phyloP scores from a whole-genome alignment of 306 rosid species.

The Quercus engelmannii region DNA sequence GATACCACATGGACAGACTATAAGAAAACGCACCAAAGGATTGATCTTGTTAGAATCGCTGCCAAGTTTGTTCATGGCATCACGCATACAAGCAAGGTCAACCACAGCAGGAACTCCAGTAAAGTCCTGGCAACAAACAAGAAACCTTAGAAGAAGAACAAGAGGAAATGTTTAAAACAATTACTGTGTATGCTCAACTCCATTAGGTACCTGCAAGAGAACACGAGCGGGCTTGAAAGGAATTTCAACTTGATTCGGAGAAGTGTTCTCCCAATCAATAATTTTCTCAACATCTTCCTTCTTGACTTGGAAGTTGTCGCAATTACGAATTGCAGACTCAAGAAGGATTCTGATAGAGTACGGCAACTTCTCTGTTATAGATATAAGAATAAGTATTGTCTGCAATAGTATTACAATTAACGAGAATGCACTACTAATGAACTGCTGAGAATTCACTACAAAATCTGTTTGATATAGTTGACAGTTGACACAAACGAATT shows the following conservation, averaged over 20 bases:
- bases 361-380: conserved; percentile 63
- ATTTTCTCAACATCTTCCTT: conserved; percentile 94
- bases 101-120: conserved; percentile 95
- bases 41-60: conserved; percentile 87
- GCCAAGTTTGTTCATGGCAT: conserved; percentile 93
- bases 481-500: neutral
- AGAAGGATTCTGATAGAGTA: conserved; percentile 74
- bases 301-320: conserved; percentile 85
- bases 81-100: conserved; percentile 95
- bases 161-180: neutral
- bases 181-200: neutral
- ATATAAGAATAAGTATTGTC: conserved; percentile 15
- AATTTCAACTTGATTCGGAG: conserved; percentile 80
- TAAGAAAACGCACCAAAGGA: conserved; percentile 65
- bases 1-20: conserved; percentile 5
- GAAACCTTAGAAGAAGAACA: neutral
- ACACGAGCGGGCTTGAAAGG: conserved; percentile 98
- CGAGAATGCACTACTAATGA: neutral
- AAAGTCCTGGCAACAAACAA: conserved; percentile 57
- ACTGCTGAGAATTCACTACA: neutral
- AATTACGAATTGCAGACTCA: conserved; percentile 80
- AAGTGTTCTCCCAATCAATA: conserved; percentile 73
- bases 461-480: neutral
- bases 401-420: conserved; percentile 2
- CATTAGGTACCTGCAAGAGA: conserved; percentile 70